Conservation (phyloP, 2,329 filamentous ascomycete species). For the Botryotinia globosa region DNA sequence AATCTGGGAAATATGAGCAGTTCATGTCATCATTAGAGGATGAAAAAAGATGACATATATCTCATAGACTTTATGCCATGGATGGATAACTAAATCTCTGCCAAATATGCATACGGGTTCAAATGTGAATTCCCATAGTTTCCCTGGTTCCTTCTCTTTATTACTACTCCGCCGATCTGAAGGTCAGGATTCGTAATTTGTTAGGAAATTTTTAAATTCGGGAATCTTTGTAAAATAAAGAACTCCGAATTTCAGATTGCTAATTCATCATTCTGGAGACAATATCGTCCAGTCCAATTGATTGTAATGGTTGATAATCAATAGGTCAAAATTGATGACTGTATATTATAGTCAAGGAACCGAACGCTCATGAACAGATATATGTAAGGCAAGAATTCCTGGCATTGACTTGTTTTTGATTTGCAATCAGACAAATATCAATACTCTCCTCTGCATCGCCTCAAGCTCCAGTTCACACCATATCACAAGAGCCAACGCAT, state of each 20-base stretch:
- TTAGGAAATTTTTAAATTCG: neutral
- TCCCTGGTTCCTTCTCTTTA: neutral
- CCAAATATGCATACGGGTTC: neutral
- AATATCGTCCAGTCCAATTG: neutral
- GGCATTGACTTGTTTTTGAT: neutral
- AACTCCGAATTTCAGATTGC: neutral
- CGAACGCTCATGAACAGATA: neutral
- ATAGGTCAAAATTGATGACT: neutral
- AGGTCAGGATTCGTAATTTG: neutral
- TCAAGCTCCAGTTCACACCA: neutral
- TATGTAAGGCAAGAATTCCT: neutral
- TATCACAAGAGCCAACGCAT: neutral
- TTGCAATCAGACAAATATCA: neutral
- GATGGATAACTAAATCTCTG: neutral
- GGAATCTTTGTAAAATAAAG: neutral
- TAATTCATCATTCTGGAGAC: neutral
- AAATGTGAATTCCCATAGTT: neutral
- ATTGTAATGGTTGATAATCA: neutral
- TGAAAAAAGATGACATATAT: neutral
- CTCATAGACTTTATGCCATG: neutral
- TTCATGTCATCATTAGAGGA: rapidly evolving
- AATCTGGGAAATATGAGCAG: neutral
- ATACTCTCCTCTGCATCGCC: neutral
- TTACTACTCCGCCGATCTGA: neutral
- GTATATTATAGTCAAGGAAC: neutral